These are phyloP conservation scores for Ailanthus altissimus DNA, from an alignment of 345 rosid genomes.

Conservation along the genomic window DNA sequence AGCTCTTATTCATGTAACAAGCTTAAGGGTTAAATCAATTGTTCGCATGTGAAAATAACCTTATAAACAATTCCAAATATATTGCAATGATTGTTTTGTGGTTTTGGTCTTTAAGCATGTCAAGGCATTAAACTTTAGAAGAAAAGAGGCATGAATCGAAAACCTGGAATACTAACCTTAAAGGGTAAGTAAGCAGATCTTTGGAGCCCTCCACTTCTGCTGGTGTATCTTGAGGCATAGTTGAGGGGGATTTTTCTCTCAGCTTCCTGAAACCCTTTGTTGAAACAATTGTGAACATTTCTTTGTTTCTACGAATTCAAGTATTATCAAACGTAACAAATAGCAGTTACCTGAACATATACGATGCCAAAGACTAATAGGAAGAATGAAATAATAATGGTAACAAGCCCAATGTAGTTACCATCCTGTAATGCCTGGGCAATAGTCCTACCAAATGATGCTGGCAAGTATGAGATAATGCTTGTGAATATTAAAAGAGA, in stretches of 20 bases:
- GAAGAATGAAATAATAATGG: slow-evolving; percentile 68
- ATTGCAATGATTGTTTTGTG: neutral
- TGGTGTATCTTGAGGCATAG: slow-evolving; percentile 90
- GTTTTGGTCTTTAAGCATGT: slow-evolving; percentile 13
- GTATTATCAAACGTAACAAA: slow-evolving; percentile 8
- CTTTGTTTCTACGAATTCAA: slow-evolving; percentile 18
- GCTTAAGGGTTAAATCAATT: neutral
- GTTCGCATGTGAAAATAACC: neutral
- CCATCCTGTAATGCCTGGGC: slow-evolving; percentile 85
- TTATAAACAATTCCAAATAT: neutral
- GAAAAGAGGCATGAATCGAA: neutral
- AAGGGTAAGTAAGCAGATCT: slow-evolving; percentile 95
- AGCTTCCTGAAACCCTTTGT: slow-evolving; percentile 83
- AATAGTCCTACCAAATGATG: slow-evolving; percentile 90
- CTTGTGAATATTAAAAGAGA: slow-evolving; percentile 92
- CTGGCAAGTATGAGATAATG: slow-evolving; percentile 94
- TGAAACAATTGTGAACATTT: slow-evolving; percentile 28
- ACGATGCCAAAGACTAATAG: slow-evolving; percentile 87
- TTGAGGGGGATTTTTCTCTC: slow-evolving; percentile 98
- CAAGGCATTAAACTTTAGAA: slow-evolving; percentile 8
- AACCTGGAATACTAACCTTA: slow-evolving; percentile 53
- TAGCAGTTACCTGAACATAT: slow-evolving; percentile 85
- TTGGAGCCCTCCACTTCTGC: slow-evolving; percentile 80
- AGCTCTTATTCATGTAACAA: neutral
- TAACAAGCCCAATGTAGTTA: slow-evolving; percentile 79